phyloP scores from a whole-genome alignment of 495 filamentous ascomycete species.

The Trichoderma erinaceum region DNA sequence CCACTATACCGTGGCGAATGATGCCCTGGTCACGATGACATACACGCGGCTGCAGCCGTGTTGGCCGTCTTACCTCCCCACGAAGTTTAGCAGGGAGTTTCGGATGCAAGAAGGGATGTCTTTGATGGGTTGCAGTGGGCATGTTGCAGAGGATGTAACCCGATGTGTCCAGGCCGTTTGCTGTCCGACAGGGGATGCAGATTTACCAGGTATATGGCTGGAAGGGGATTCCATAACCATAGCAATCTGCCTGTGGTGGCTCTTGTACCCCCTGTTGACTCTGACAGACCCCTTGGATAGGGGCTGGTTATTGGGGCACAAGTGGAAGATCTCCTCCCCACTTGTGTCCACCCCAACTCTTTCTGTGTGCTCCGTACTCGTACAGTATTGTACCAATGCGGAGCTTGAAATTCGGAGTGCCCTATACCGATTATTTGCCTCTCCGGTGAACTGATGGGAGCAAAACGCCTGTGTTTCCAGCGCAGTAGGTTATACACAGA shows the following conservation, averaged over 20 bases:
- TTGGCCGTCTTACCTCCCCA: conserved; percentile 12
- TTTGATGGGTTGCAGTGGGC: neutral
- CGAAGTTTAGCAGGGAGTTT: conserved; percentile 6
- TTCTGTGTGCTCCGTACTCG: too few relatives aligned
- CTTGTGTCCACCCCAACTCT: neutral
- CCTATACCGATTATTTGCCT: too few relatives aligned
- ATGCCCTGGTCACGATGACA: conserved; percentile 11
- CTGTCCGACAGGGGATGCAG: neutral
- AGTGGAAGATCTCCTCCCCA: neutral
- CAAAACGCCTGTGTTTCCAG: neutral
- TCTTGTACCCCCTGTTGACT: neutral
- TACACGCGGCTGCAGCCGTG: conserved; percentile 12
- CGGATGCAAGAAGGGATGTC: conserved; percentile 11
- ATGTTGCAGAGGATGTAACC: neutral
- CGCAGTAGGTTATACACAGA: neutral
- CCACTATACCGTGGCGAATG: neutral
- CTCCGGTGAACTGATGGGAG: too few relatives aligned
- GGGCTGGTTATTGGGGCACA: neutral
- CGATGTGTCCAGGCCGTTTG: conserved; percentile 4
- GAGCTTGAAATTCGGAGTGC: too few relatives aligned
- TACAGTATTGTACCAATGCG: too few relatives aligned
- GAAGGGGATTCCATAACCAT: neutral
- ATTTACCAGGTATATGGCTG: neutral
- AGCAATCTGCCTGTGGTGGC: neutral
- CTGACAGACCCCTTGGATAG: neutral